Conservation (phyloP, 768 basidiomycete genomes). For the Psilocybe cyanescens region DNA sequence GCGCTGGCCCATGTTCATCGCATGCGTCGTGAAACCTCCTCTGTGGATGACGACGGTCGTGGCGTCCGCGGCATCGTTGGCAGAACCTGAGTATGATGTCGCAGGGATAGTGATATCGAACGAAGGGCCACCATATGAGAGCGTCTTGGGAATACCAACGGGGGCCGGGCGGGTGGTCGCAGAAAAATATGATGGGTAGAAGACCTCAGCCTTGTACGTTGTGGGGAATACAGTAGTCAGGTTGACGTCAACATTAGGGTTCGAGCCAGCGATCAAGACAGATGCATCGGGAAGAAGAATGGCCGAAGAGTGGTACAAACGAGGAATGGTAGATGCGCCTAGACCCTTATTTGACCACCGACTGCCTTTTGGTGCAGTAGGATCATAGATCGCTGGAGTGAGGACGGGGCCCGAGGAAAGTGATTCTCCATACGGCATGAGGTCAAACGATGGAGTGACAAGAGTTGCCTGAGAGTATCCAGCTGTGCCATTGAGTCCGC, state of each 20-base stretch:
- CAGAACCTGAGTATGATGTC: conserved; percentile 66
- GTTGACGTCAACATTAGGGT: conserved; percentile 89
- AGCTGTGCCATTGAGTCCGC: conserved; percentile 89
- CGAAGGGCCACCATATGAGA: conserved; percentile 81
- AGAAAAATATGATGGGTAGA: conserved; percentile 90
- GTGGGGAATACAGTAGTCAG: conserved; percentile 68
- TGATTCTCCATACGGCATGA: conserved; percentile 75
- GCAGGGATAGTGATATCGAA: conserved; percentile 79
- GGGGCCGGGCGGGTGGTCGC: conserved; percentile 71
- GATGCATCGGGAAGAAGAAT: conserved; percentile 86
- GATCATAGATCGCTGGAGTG: conserved; percentile 83
- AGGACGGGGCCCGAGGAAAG: conserved; percentile 81
- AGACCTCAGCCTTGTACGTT: conserved; percentile 82
- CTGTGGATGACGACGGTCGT: conserved; percentile 80
- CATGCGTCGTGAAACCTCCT: conserved; percentile 83
- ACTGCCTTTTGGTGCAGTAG: conserved; percentile 66
- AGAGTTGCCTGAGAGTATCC: conserved; percentile 74
- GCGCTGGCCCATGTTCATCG: conserved; percentile 89
- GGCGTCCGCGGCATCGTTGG: conserved; percentile 73
- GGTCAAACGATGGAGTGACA: conserved; percentile 40
- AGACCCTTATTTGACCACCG: conserved; percentile 79
- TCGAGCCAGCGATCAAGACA: conserved; percentile 89
- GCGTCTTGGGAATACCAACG: conserved; percentile 65
- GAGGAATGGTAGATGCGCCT: conserved; percentile 62
- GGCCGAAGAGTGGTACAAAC: conserved; percentile 92